These are phyloP conservation scores for Colletotrichum chlorophyti DNA, from an alignment of 2,329 filamentous ascomycete species.

Conservation along the genomic window DNA sequence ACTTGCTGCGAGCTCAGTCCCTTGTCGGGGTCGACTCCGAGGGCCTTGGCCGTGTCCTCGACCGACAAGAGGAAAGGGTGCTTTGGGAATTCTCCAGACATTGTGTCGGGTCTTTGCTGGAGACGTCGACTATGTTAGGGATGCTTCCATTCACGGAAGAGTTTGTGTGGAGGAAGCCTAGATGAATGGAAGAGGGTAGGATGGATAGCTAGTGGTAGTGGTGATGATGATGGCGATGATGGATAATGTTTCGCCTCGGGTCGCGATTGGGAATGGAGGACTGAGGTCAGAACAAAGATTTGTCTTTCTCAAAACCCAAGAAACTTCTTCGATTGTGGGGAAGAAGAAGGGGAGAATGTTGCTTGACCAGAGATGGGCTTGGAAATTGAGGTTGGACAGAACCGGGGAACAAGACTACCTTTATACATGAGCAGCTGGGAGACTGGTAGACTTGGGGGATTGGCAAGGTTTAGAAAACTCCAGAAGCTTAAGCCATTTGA, in stretches of 20 bases:
- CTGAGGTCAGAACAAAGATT: conserved; percentile 20
- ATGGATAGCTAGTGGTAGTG: background rate
- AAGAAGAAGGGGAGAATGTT: conserved; percentile 6
- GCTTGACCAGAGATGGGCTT: background rate
- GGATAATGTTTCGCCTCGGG: no score
- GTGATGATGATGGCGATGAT: background rate
- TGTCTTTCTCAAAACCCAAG: conserved; percentile 1
- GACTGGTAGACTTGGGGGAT: conserved; percentile 17
- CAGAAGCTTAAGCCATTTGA: conserved; percentile 19
- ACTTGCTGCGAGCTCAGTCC: conserved; percentile 70
- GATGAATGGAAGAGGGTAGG: background rate
- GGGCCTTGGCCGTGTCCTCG: conserved; percentile 66
- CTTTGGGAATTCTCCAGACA: conserved; percentile 55
- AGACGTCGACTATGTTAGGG: conserved; percentile 1
- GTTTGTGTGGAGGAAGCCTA: background rate
- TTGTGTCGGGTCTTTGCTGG: conserved; percentile 34
- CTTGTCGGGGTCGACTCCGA: conserved; percentile 70
- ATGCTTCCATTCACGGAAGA: conserved; percentile 16
- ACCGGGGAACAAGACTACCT: conserved; percentile 24
- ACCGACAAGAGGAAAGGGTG: conserved; percentile 68
- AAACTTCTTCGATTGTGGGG: conserved; percentile 18
- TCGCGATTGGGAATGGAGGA: no score
- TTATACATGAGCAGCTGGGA: conserved; percentile 21
- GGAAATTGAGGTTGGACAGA: background rate
- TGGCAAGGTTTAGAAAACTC: conserved; percentile 21